Percentiles rank a stretch among this genome's conserved stretches.
Evolutionary conservation across 108 stramenopile species (phyloP).

Genomic region (Cyclotella atomus): DNA sequence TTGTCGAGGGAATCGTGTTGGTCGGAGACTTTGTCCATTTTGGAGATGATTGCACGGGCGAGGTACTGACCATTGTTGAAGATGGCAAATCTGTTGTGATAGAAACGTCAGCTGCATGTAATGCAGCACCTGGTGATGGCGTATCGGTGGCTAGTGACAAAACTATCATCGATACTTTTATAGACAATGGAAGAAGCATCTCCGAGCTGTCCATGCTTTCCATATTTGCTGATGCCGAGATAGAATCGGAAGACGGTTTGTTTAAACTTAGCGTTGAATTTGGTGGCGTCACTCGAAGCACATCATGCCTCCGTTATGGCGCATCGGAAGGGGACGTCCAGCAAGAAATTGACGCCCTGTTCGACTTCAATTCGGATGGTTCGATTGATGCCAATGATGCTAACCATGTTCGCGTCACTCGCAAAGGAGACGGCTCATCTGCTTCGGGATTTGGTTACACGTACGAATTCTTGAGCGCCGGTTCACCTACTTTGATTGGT

Average conservation of each 20-base stretch:
- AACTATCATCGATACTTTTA: conserved; percentile 42
- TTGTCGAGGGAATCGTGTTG: conserved; percentile 41
- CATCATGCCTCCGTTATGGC: conserved; percentile 55
- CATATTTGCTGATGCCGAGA: conserved; percentile 36
- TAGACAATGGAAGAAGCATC: conserved; percentile 17
- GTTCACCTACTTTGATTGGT: conserved; percentile 34
- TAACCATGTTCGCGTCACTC: conserved; percentile 63
- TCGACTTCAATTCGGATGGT: conserved; percentile 71
- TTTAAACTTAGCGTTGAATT: conserved; percentile 46
- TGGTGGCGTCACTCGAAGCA: conserved; percentile 25
- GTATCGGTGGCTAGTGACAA: conserved; percentile 28
- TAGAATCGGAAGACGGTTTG: conserved; percentile 34
- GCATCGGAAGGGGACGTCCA: conserved; percentile 61
- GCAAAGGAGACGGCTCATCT: conserved; percentile 61
- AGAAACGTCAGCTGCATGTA: conserved; percentile 26
- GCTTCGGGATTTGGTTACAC: conserved; percentile 72
- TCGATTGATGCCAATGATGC: conserved; percentile 46
- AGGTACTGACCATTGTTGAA: conserved; percentile 24
- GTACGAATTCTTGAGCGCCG: conserved; percentile 55
- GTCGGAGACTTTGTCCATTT: conserved; percentile 43
- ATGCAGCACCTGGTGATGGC: conserved; percentile 22
- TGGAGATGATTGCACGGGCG: conserved; percentile 37
- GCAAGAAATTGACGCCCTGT: conserved; percentile 52
- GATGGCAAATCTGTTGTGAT: conserved; percentile 45
- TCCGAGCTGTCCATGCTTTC: conserved; percentile 41